A percentile compares a stretch with the other conserved stretches of the same genome.
phyloP scores from a whole-genome alignment of 352 stramenopile genomes.

The Pythium brassicae region DNA sequence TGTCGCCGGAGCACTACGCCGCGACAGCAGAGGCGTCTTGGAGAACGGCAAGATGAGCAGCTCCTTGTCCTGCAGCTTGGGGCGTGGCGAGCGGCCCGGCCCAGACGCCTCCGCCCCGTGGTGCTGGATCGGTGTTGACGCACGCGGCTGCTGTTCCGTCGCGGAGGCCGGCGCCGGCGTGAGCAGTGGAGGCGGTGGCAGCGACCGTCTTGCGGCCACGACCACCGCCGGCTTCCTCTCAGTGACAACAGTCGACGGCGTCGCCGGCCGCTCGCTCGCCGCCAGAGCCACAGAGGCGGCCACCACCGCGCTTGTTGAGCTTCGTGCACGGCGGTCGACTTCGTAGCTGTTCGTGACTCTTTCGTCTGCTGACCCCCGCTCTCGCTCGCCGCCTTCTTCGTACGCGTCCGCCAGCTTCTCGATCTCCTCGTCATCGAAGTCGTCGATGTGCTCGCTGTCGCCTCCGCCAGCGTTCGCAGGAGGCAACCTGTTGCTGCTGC shows the following conservation, averaged over 20 bases:
- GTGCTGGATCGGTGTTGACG: slow-evolving; percentile 12
- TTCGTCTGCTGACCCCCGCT: neutral
- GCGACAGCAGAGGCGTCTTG: slow-evolving; percentile 54
- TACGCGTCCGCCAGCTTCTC: slow-evolving; percentile 58
- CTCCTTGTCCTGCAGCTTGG: slow-evolving; percentile 19
- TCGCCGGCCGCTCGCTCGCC: neutral
- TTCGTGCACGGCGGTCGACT: neutral
- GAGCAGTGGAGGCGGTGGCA: slow-evolving; percentile 1
- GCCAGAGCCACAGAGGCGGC: neutral
- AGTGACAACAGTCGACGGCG: neutral
- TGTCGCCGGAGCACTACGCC: slow-evolving; percentile 20
- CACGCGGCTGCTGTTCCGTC: slow-evolving; percentile 9
- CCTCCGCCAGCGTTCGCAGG: neutral
- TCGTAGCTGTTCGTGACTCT: neutral
- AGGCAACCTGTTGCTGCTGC: neutral
- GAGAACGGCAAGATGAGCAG: slow-evolving; percentile 63
- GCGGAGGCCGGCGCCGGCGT: neutral
- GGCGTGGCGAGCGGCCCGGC: slow-evolving; percentile 36
- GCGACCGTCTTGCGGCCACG: neutral
- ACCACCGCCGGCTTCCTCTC: slow-evolving; percentile 1
- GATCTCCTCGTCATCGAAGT: slow-evolving; percentile 46
- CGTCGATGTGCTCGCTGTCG: slow-evolving; percentile 16
- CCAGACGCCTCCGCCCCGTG: slow-evolving; percentile 11
- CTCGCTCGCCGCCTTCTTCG: slow-evolving; percentile 21
- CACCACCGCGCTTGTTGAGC: neutral